phyloP scores from a whole-genome alignment of 2,329 filamentous ascomycete species.

The Thermothelomyces thermophilus region DNA sequence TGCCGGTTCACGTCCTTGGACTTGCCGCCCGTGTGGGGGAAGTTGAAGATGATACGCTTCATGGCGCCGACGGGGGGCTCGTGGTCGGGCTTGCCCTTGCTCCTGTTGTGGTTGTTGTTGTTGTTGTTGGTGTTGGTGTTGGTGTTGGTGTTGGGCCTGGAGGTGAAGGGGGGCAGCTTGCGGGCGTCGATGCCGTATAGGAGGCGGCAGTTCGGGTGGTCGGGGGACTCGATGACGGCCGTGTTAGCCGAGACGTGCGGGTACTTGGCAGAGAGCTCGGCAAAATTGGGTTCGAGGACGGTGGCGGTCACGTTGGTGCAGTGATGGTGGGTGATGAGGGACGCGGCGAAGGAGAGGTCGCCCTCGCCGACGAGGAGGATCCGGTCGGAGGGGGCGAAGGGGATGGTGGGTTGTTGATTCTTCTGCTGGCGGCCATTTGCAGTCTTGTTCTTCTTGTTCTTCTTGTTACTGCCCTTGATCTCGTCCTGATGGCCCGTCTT shows the following conservation, averaged over 20 bases:
- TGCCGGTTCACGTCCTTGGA: conserved; percentile 91
- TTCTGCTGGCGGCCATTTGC: no score
- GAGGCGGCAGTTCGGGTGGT: conserved; percentile 35
- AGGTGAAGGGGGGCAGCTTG: conserved; percentile 47
- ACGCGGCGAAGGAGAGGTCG: conserved; percentile 71
- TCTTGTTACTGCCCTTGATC: neutral
- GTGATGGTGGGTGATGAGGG: conserved; percentile 58
- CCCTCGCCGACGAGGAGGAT: conserved; percentile 76
- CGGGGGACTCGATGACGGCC: conserved; percentile 40
- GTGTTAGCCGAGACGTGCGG: conserved; percentile 51
- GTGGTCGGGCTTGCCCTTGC: no score
- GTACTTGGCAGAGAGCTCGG: conserved; percentile 63
- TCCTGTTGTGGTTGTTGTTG: neutral
- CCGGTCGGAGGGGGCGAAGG: conserved; percentile 58
- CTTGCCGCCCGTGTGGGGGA: conserved; percentile 90
- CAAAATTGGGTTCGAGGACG: conserved; percentile 52
- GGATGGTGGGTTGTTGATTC: conserved; percentile 39
- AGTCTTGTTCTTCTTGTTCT: no score
- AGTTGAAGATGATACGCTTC: conserved; percentile 88
- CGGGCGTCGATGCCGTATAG: conserved; percentile 62
- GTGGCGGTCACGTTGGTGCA: conserved; percentile 64
- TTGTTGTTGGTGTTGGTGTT: neutral
- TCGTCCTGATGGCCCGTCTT: no score
- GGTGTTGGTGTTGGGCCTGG: conserved; percentile 14
- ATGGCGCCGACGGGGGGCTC: conserved; percentile 38